Evolutionary conservation across 495 filamentous ascomycete genomes (phyloP).

Genomic region (Collariella sp.): DNA sequence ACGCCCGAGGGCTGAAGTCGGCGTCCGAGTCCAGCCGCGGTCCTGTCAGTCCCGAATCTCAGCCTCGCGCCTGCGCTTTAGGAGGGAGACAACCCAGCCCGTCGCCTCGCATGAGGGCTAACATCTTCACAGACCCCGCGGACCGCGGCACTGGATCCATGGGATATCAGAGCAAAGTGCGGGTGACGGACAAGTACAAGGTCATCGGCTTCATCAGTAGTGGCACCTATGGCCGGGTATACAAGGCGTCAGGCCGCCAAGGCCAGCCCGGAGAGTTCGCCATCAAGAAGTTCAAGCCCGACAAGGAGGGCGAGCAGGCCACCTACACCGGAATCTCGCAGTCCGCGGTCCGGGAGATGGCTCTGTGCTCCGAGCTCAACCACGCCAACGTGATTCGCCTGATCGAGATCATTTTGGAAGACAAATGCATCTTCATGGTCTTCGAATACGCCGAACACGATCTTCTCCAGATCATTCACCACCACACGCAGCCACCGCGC

Average conservation of each 20-base stretch:
- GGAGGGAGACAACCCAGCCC: neutral
- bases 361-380: slow-evolving; percentile 86
- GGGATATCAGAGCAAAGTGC: slow-evolving; percentile 75
- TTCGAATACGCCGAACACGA: slow-evolving; percentile 99
- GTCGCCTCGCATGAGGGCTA: slow-evolving; percentile 14
- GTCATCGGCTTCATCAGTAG: slow-evolving; percentile 97
- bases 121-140: slow-evolving; percentile 33
- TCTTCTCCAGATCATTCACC: slow-evolving; percentile 94
- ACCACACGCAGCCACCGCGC: slow-evolving; percentile 82
- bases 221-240: slow-evolving; percentile 97
- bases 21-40: slow-evolving; percentile 16
- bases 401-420: slow-evolving; percentile 93
- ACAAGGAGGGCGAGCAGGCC: slow-evolving; percentile 91
- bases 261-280: slow-evolving; percentile 70
- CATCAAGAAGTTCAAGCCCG: slow-evolving; percentile 99
- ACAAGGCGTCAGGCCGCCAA: slow-evolving; percentile 82
- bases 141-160: slow-evolving; percentile 39
- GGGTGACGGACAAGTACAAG: slow-evolving; percentile 83
- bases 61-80: neutral
- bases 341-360: slow-evolving; percentile 95
- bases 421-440: slow-evolving; percentile 99
- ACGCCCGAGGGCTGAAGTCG: slow-evolving; percentile 17
- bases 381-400: slow-evolving; percentile 87
- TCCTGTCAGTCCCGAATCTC: slow-evolving; percentile 9
- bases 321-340: slow-evolving; percentile 98